These are phyloP conservation scores for Hypoxylon sp. DNA, from an alignment of 2,329 filamentous ascomycete species.

Conservation along the genomic window DNA sequence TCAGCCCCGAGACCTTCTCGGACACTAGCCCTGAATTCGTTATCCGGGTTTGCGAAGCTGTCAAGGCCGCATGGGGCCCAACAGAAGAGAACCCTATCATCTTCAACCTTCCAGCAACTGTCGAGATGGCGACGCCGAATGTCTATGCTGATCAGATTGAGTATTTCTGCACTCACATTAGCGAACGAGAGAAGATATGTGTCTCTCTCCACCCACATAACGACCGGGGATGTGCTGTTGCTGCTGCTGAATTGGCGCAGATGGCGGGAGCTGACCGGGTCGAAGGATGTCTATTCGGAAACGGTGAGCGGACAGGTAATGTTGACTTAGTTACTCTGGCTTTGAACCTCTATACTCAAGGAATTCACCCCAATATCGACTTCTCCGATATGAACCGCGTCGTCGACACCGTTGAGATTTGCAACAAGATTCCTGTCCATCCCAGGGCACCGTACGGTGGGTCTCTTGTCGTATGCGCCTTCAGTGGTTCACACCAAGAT, in stretches of 20 bases:
- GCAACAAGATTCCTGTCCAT: constrained; percentile 95
- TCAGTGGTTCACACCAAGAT: constrained; percentile 93
- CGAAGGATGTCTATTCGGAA: constrained; percentile 93
- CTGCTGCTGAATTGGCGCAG: constrained; percentile 91
- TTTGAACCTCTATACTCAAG: constrained; percentile 95
- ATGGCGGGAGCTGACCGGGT: constrained; percentile 97
- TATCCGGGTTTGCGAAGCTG: constrained; percentile 87
- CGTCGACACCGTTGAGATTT: constrained; percentile 90
- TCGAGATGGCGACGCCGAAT: constrained; percentile 95
- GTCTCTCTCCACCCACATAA: constrained; percentile 96
- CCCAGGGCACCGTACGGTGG: constrained; percentile 92
- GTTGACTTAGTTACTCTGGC: constrained; percentile 94
- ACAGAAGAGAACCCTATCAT: constrained; percentile 86
- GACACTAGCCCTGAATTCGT: constrained; percentile 89
- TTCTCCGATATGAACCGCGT: constrained; percentile 90
- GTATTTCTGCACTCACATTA: constrained; percentile 90
- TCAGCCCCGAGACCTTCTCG: constrained; percentile 90
- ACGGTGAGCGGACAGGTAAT: constrained; percentile 95
- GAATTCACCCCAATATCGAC: constrained; percentile 86
- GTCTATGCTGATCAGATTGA: constrained; percentile 97
- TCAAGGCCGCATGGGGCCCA: constrained; percentile 94
- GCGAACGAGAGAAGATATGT: constrained; percentile 86
- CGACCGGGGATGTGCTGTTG: constrained; percentile 90
- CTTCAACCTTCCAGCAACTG: constrained; percentile 96
- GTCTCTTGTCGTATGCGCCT: constrained; percentile 91